Evolutionary conservation across 192 early-diverging fungal genomes (phyloP), one percentile per base, ranked within the genome.

Genomic region (Phycomyces nitens): DNA sequence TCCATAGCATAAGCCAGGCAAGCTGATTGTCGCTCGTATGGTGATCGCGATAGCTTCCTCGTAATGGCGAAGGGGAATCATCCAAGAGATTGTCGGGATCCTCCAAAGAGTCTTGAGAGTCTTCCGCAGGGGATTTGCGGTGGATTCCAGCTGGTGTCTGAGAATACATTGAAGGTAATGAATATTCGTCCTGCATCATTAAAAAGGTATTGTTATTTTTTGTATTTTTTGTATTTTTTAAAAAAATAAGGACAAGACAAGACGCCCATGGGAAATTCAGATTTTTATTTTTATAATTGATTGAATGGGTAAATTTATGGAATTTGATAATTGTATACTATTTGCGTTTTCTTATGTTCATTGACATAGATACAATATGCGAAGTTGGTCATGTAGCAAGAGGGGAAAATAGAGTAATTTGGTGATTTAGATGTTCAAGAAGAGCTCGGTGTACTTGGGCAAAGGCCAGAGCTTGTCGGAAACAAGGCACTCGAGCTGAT

Each of bases 401-500:
- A 34, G 29, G 2, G 29, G 7, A 34, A 7, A 7, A 34, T 34
- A 34, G 29, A 34, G 29, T 34, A 7, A 34, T 34, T 34, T 34
- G 29, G 12, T 47, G 12, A 7, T n/a, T 81, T 77, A 85, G 61
- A 88, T 73, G 23, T 81, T 88, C 58, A 91, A 85, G 59, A 95
- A 80, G 44, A 98, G 85, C 82, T 98, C 94, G 27, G 89, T 86
- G 84, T 98, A 98, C 81, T 94, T 96, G 77, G 97, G 97, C 75
- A 92, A 87, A 27, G 94, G 94, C 94, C 95, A 99, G 79, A 80
- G 84, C 86, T 93, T 95, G 84, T 97, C 94, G 26, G 89, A 86
- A 50, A 92, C 82, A 24, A 89, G 53, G n/a, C 70, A 56, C 80
- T 99, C 95, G 34, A 99, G 79, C 43, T 65, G 65, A 70, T 97